phyloP scores from a whole-genome alignment of 176 grass and related monocot species.

The Musa schizocarpa region DNA sequence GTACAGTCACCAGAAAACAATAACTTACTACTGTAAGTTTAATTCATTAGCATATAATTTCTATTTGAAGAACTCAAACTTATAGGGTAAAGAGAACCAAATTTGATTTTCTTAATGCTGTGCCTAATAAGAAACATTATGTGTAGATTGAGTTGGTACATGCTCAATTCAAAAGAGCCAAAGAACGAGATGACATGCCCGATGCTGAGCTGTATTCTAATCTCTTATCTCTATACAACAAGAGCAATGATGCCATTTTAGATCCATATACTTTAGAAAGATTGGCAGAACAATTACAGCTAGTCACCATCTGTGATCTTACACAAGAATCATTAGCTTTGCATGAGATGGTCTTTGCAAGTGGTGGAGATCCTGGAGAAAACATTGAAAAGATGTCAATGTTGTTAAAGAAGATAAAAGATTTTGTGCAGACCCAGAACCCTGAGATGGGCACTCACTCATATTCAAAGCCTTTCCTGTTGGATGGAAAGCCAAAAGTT shows the following conservation, averaged over 20 bases:
- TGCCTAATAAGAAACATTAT: neutral
- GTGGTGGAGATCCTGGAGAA: slow-evolving; percentile 70
- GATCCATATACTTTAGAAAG: slow-evolving; percentile 48
- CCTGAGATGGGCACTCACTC: slow-evolving; percentile 59
- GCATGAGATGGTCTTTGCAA: slow-evolving; percentile 83
- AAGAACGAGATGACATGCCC: slow-evolving; percentile 10
- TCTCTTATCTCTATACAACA: slow-evolving; percentile 60
- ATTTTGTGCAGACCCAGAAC: slow-evolving; percentile 87
- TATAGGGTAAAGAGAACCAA: neutral
- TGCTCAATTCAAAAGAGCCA: slow-evolving; percentile 7
- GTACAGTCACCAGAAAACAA: neutral
- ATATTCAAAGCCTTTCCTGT: slow-evolving; percentile 27
- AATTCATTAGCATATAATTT: neutral
- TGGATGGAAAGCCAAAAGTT: slow-evolving; percentile 24
- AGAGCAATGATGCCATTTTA: slow-evolving; percentile 29
- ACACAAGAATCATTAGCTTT: slow-evolving; percentile 89
- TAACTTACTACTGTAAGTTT: no score
- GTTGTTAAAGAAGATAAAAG: slow-evolving; percentile 94
- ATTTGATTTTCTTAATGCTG: neutral
- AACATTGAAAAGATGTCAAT: slow-evolving; percentile 84
- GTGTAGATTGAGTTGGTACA: slow-evolving; percentile 1
- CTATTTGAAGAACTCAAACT: neutral
- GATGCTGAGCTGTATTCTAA: slow-evolving; percentile 53
- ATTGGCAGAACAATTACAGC: slow-evolving; percentile 57
- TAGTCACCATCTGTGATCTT: slow-evolving; percentile 75